Evolutionary conservation across 768 basidiomycete genomes (phyloP).

Genomic region (Royoungia palumana): DNA sequence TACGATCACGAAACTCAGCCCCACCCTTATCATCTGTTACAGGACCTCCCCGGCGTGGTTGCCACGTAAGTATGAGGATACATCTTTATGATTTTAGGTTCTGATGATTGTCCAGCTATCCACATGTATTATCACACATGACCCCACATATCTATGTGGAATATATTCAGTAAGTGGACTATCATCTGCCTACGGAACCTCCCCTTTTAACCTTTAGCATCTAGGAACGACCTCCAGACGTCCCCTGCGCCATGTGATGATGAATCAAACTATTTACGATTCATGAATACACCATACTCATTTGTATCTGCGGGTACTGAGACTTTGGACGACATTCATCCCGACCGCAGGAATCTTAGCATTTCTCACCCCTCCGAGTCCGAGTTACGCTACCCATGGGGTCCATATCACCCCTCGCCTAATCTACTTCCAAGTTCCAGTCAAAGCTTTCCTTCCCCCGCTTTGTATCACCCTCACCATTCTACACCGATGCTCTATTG

Average conservation of each 20-base stretch:
- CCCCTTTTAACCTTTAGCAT: neutral
- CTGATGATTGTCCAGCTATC: slow-evolving; percentile 11
- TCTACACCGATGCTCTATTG: neutral
- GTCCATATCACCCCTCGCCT: neutral
- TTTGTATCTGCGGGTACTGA: neutral
- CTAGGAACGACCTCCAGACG: slow-evolving; percentile 4
- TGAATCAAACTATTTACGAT: neutral
- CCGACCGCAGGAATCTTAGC: neutral
- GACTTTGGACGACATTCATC: neutral
- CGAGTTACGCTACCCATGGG: slow-evolving; percentile 8
- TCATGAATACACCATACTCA: neutral
- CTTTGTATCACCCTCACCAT: neutral
- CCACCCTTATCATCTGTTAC: neutral
- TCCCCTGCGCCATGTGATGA: neutral
- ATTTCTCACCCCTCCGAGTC: neutral
- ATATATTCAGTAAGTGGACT: slow-evolving; percentile 9
- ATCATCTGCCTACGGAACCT: neutral
- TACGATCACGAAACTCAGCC: slow-evolving; percentile 5
- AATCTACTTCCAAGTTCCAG: neutral
- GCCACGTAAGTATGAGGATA: slow-evolving; percentile 9
- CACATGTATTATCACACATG: neutral
- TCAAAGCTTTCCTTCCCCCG: neutral
- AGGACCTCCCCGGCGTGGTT: neutral
- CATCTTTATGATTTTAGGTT: neutral
- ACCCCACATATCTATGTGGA: neutral